A percentile compares a stretch with the other conserved stretches of the same genome.
Conservation (phyloP, 495 filamentous ascomycete genomes). For the Bacidia gigantensis region DNA sequence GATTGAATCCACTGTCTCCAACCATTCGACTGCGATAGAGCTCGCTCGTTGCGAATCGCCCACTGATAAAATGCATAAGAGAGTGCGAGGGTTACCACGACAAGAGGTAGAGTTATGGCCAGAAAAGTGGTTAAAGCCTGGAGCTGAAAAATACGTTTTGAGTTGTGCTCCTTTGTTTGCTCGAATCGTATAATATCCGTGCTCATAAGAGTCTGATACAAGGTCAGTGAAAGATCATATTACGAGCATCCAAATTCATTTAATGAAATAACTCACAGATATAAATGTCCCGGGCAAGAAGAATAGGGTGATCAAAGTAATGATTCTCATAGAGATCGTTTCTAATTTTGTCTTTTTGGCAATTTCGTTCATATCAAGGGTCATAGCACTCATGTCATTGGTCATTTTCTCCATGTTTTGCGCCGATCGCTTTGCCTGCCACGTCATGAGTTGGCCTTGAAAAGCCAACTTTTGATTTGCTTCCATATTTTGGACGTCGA, state of each 20-base stretch:
- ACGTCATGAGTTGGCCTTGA: conserved; percentile 1
- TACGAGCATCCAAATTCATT: not conserved
- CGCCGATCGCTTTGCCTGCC: conserved; percentile 6
- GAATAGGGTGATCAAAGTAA: conserved; percentile 28
- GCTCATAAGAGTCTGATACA: conserved; percentile 23
- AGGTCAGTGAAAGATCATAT: not conserved
- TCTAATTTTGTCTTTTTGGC: conserved; percentile 27
- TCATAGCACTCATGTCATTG: conserved; percentile 18
- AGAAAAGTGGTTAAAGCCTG: conserved; percentile 10
- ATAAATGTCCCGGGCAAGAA: conserved; percentile 31
- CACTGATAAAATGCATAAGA: conserved; percentile 10
- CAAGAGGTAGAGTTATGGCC: conserved; percentile 13
- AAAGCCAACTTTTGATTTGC: conserved; percentile 12
- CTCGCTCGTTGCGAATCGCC: not conserved
- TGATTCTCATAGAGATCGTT: conserved; percentile 30
- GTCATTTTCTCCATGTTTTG: conserved; percentile 23
- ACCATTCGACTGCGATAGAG: no score
- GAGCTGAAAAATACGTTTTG: not conserved
- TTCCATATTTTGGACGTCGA: conserved; percentile 14
- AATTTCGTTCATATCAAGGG: conserved; percentile 15
- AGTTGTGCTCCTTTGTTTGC: not conserved
- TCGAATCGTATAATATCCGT: conserved; percentile 21
- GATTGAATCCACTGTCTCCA: no score
- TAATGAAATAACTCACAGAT: conserved; percentile 20
- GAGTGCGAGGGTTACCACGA: conserved; percentile 8